phyloP scores from a whole-genome alignment of 139 green algal species.

The Desmodesmus armatus region DNA sequence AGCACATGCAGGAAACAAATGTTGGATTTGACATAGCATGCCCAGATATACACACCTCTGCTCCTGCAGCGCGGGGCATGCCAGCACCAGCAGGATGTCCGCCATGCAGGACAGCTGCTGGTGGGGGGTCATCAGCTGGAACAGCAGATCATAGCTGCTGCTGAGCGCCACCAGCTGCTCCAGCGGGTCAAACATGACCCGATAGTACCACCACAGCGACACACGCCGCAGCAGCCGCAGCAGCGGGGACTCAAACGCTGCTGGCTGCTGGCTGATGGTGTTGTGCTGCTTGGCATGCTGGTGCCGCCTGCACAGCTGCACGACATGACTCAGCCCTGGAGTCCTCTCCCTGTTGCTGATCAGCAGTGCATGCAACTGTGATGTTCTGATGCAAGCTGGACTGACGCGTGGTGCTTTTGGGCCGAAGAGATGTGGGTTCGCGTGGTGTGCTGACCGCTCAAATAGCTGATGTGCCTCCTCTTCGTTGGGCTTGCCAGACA shows the following conservation, averaged over 20 bases:
- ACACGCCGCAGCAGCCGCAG: conserved; percentile 20
- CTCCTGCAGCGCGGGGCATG: background rate
- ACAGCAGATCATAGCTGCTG: conserved; percentile 8
- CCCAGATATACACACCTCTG: background rate
- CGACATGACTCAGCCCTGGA: background rate
- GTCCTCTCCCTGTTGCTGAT: conserved; percentile 1
- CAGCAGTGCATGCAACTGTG: no score
- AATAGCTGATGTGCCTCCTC: background rate
- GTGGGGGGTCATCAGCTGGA: conserved; percentile 17
- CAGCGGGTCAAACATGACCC: background rate
- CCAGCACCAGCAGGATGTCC: background rate
- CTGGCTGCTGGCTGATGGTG: background rate
- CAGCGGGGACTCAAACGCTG: background rate
- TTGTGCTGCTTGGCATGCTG: background rate
- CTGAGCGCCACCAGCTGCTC: background rate
- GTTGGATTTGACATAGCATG: no score
- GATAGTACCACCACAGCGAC: conserved; percentile 11
- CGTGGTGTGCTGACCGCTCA: background rate
- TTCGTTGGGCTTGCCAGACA: no score
- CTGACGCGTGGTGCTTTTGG: background rate
- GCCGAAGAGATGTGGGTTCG: background rate
- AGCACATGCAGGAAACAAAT: no score
- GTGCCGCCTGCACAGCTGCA: background rate
- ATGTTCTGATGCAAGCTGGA: no score
- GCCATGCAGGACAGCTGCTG: conserved; percentile 20